Evolutionary conservation across 179 eudicot species (phyloP).

Genomic region (Silene noctiflora): DNA sequence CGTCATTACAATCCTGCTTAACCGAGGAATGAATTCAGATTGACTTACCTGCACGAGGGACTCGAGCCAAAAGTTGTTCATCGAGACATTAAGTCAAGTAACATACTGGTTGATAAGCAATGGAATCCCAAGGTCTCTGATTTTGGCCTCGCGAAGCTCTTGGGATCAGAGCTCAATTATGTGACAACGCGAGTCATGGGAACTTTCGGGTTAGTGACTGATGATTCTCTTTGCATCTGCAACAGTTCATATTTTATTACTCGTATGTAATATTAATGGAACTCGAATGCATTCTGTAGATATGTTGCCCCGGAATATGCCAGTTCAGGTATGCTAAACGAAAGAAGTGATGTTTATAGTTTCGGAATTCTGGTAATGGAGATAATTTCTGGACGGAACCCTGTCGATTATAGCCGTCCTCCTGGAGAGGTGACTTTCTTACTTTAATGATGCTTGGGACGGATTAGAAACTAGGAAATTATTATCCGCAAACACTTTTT

Average conservation of each 20-base stretch:
- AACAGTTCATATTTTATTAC: neutral
- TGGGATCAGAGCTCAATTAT: slow-evolving; percentile 56
- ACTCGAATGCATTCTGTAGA: slow-evolving; percentile 26
- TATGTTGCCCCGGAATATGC: slow-evolving; percentile 86
- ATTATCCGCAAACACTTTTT: too few relatives aligned
- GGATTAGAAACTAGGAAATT: too few relatives aligned
- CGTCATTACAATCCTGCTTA: neutral
- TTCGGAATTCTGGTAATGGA: slow-evolving; percentile 75
- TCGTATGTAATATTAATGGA: too few relatives aligned
- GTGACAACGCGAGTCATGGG: slow-evolving; percentile 79
- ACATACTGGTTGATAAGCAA: slow-evolving; percentile 57
- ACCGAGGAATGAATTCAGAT: slow-evolving; percentile 24
- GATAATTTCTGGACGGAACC: slow-evolving; percentile 64
- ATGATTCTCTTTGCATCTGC: neutral
- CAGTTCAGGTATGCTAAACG: slow-evolving; percentile 70
- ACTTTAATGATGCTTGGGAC: too few relatives aligned
- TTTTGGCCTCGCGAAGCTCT: slow-evolving; percentile 66
- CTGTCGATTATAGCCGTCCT: slow-evolving; percentile 66
- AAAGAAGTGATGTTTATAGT: slow-evolving; percentile 72
- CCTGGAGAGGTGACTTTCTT: slow-evolving; percentile 49
- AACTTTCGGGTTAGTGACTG: slow-evolving; percentile 55
- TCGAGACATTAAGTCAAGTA: slow-evolving; percentile 63
- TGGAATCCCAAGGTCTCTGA: slow-evolving; percentile 68
- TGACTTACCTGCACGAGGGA: slow-evolving; percentile 74
- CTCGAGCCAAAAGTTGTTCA: slow-evolving; percentile 78